Evolutionary conservation across 2,329 filamentous ascomycete genomes (phyloP).

Genomic region (Diplodia corticola): DNA sequence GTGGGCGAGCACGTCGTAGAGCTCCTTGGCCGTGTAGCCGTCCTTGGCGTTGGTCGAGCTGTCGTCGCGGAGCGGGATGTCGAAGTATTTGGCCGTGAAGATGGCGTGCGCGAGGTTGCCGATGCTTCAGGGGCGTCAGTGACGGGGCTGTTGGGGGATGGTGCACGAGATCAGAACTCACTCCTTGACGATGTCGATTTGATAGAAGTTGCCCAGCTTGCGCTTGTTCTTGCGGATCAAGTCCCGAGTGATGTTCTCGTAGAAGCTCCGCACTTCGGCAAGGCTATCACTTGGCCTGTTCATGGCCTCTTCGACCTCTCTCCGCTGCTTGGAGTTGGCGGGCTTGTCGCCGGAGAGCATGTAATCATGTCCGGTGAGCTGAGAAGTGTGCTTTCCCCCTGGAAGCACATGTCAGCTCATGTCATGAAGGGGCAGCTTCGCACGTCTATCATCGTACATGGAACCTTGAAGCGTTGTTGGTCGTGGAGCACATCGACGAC

Average conservation of each 20-base stretch:
- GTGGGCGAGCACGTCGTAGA: conserved; percentile 31
- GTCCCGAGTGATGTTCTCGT: conserved; percentile 29
- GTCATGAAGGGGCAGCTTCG: neutral
- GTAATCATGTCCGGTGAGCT: conserved; percentile 31
- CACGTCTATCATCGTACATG: conserved; percentile 24
- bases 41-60: conserved; percentile 24
- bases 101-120: conserved; percentile 34
- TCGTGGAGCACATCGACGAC: conserved; percentile 31
- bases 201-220: conserved; percentile 34
- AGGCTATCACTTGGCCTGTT: conserved; percentile 26
- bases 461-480: conserved; percentile 33
- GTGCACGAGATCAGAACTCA: neutral
- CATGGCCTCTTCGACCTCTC: conserved; percentile 25
- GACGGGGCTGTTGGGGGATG: neutral
- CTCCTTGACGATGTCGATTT: conserved; percentile 34
- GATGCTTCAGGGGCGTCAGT: conserved; percentile 23
- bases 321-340: conserved; percentile 26
- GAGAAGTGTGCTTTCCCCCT: conserved; percentile 29
- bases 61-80: conserved; percentile 30
- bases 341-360: conserved; percentile 28
- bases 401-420: neutral
- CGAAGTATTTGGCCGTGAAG: conserved; percentile 33
- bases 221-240: conserved; percentile 34
- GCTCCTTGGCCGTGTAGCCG: conserved; percentile 29
- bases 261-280: conserved; percentile 28